Conservation (phyloP, 1,284 basidiomycete species). For the Malassezia furfur region DNA sequence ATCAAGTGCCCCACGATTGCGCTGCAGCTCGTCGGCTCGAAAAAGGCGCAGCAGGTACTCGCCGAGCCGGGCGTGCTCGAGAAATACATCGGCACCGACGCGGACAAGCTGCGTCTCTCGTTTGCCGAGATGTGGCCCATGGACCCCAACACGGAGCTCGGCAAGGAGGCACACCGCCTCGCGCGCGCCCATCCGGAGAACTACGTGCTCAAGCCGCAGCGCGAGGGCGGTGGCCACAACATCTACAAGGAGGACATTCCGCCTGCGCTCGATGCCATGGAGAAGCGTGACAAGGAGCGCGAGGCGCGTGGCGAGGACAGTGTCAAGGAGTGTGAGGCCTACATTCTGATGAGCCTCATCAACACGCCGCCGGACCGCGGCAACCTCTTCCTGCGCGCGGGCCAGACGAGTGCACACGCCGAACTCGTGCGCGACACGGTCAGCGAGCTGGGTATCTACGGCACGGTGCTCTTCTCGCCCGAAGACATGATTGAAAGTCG, state of each 20-base stretch:
- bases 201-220: conserved; percentile 86
- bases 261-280: conserved; percentile 60
- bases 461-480: conserved; percentile 64
- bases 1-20: conserved; percentile 89
- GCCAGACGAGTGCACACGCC: conserved; percentile 45
- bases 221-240: conserved; percentile 95
- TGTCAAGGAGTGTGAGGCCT: conserved; percentile 54
- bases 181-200: conserved; percentile 55
- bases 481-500: conserved; percentile 53
- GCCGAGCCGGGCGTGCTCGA: conserved; percentile 66
- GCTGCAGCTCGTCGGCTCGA: conserved; percentile 84
- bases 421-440: conserved; percentile 60
- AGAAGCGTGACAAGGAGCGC: conserved; percentile 52
- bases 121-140: conserved; percentile 42
- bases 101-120: conserved; percentile 18
- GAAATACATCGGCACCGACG: conserved; percentile 52
- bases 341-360: conserved; percentile 91
- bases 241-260: conserved; percentile 79
- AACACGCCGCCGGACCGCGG: conserved; percentile 60
- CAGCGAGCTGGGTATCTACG: conserved; percentile 85
- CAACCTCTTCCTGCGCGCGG: conserved; percentile 65
- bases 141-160: conserved; percentile 50
- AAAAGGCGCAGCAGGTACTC: conserved; percentile 89
- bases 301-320: conserved; percentile 7
- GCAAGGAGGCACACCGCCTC: conserved; percentile 53